Conservation (phyloP, 225 moss, liverwort and hornwort genomes). For the Straminergon stramineum region DNA sequence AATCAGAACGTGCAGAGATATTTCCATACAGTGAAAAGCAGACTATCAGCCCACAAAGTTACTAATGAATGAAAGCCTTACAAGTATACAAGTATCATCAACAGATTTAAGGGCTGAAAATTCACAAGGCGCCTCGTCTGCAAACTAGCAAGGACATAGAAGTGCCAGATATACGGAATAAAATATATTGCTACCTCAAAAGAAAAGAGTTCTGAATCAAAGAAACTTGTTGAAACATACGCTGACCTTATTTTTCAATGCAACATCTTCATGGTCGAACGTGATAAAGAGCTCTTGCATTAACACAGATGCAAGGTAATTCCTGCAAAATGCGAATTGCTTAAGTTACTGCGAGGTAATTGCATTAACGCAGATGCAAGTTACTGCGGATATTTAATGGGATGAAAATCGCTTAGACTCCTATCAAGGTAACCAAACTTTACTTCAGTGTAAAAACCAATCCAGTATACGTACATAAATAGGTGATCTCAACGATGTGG, state of each 20-base stretch:
- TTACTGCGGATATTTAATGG: not conserved
- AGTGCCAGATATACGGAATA: not conserved
- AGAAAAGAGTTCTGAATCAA: not conserved
- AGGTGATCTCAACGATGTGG: not conserved
- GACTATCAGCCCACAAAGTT: not conserved
- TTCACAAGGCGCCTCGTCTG: not conserved
- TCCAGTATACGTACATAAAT: not conserved
- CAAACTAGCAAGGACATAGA: not conserved
- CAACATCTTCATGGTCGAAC: constrained; percentile 83
- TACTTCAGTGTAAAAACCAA: not conserved
- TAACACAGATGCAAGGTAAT: constrained; percentile 86
- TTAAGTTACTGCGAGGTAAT: not conserved
- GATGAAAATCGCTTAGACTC: not conserved
- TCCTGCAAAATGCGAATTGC: constrained; percentile 35
- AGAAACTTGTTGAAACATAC: not conserved
- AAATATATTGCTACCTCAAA: not conserved
- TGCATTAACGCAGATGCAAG: not conserved
- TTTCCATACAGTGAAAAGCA: not conserved
- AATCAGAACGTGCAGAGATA: not conserved
- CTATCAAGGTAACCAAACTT: not conserved
- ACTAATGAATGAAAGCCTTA: not conserved
- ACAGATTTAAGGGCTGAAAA: not conserved
- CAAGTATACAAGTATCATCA: not conserved
- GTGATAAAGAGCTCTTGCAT: constrained; percentile 93
- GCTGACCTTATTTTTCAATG: constrained; percentile 73